A percentile compares a stretch with the other conserved stretches of the same genome.
phyloP scores from a whole-genome alignment of 2,329 filamentous ascomycete genomes.

The Nakataea oryzae region DNA sequence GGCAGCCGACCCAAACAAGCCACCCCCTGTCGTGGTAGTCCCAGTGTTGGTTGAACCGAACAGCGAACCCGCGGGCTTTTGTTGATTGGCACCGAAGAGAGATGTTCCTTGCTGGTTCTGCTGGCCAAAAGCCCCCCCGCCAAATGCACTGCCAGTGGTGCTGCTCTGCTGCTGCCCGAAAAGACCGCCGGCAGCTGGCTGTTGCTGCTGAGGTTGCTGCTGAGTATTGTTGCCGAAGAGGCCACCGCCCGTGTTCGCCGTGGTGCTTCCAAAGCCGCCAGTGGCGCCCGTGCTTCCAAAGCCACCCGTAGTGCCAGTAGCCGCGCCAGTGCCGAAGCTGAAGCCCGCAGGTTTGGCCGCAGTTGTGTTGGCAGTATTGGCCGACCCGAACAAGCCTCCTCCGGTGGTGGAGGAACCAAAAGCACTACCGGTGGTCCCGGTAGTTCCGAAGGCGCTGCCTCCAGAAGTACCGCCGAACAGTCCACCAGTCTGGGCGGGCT shows the following conservation, averaged over 20 bases:
- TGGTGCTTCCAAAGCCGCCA: constrained; percentile 33
- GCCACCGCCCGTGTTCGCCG: constrained; percentile 20
- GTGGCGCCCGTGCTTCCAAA: constrained; percentile 19
- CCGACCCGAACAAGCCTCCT: constrained; percentile 18
- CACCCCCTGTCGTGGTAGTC: constrained; percentile 16
- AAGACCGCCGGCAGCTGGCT: constrained; percentile 2
- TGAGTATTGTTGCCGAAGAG: constrained; percentile 6
- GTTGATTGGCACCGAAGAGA: constrained; percentile 5
- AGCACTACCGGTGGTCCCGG: constrained; percentile 6
- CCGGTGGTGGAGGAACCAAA: constrained; percentile 21
- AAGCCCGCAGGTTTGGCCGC: constrained; percentile 13
- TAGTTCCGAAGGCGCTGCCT: constrained; percentile 14
- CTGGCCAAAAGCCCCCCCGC: constrained; percentile 15
- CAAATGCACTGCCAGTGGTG: constrained; percentile 2
- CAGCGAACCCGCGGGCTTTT: constrained; percentile 2
- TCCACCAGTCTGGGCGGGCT: constrained; percentile 16
- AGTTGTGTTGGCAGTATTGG: constrained; percentile 3
- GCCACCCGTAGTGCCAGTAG: constrained; percentile 16
- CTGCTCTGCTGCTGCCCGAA: constrained; percentile 5
- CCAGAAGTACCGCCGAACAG: constrained; percentile 26
- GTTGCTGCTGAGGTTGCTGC: constrained; percentile 1
- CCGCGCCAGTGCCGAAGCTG: constrained; percentile 13
- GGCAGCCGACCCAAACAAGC: constrained; percentile 34
- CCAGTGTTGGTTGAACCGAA: constrained; percentile 4
- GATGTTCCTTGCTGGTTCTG: constrained; percentile 15